These are phyloP conservation scores for Conoideocrella luteorostrata DNA, from an alignment of 2,329 filamentous ascomycete genomes.

Conservation along the genomic window DNA sequence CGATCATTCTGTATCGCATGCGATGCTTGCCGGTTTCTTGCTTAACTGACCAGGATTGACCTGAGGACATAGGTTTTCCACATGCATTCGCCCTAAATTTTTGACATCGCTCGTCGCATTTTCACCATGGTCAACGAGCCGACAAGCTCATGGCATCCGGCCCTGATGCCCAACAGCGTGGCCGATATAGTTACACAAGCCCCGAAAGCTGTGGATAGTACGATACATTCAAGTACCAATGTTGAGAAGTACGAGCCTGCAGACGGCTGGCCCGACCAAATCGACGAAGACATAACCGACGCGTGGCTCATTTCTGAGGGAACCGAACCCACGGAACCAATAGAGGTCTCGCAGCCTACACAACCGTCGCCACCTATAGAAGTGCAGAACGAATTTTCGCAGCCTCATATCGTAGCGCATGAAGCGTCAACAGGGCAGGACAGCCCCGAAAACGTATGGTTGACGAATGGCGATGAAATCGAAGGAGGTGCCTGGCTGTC, in stretches of 20 bases:
- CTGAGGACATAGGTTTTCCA: neutral
- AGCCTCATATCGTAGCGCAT: neutral
- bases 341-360: neutral
- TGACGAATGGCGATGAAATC: slow-evolving; percentile 11
- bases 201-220: neutral
- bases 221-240: neutral
- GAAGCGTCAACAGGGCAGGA: neutral
- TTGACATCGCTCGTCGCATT: slow-evolving; percentile 8
- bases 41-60: neutral
- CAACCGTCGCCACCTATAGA: neutral
- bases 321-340: neutral
- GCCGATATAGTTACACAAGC: slow-evolving; percentile 4
- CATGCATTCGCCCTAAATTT: slow-evolving; percentile 5
- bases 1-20: neutral
- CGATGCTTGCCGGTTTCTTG: slow-evolving; percentile 10
- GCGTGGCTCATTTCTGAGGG: slow-evolving; percentile 19
- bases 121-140: slow-evolving; percentile 31
- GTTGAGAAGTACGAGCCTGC: neutral
- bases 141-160: slow-evolving; percentile 34
- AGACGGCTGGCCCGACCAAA: neutral
- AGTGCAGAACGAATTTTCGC: neutral
- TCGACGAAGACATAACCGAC: slow-evolving; percentile 12
- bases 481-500: slow-evolving; percentile 20
- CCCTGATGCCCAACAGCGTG: slow-evolving; percentile 29
- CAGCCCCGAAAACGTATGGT: slow-evolving; percentile 3